Percentiles rank a stretch among this genome's conserved stretches.
These are phyloP conservation scores for Cephalotrichum gorgonifer DNA, from an alignment of 2,329 filamentous ascomycete genomes.

Conservation along the genomic window DNA sequence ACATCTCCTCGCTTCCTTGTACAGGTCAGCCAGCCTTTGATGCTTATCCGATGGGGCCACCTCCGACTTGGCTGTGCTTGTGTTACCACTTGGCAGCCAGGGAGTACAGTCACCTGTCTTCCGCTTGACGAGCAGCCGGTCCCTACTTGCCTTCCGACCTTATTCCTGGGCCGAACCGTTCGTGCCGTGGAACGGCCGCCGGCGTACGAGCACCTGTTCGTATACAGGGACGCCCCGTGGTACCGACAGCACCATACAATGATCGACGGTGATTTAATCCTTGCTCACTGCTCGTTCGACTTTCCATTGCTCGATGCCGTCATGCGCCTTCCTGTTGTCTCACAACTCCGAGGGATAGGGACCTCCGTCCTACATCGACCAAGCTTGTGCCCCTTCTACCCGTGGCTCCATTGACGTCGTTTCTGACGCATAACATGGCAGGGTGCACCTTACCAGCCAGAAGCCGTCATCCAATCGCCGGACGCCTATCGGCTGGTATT, in stretches of 20 bases:
- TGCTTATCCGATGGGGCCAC: not conserved
- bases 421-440: not conserved
- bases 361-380: not conserved
- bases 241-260: not conserved
- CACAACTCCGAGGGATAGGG: not conserved
- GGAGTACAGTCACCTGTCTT: not conserved
- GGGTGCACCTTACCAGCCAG: not conserved
- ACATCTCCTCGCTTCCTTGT: not conserved
- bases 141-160: not conserved
- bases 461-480: not conserved
- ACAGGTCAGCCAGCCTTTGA: not conserved
- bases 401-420: not conserved
- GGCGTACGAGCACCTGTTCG: no score
- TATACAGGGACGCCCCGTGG: not conserved
- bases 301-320: not conserved
- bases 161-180: not conserved
- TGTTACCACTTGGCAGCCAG: not conserved
- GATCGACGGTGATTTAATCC: not conserved
- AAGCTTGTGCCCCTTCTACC: not conserved
- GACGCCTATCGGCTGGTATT: not conserved
- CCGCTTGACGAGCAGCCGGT: not conserved
- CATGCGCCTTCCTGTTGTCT: not conserved
- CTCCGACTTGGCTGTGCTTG: not conserved
- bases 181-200: not conserved
- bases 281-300: not conserved